A percentile compares a stretch with the other conserved stretches of the same genome.
Conservation (phyloP, 2,329 filamentous ascomycete genomes). For the Sclerotinia minor region DNA sequence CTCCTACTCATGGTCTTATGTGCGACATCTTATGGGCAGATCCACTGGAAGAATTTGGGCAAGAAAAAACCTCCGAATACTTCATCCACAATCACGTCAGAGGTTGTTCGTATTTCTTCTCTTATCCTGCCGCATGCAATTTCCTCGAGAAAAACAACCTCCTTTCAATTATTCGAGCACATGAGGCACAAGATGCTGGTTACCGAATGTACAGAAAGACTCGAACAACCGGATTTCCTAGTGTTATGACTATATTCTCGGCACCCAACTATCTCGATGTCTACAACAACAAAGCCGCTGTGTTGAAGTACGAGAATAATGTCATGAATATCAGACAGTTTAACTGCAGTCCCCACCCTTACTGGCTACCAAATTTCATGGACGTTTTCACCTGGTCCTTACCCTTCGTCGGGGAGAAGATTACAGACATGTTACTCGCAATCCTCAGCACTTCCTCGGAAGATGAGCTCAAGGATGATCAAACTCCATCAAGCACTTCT, state of each 20-base stretch:
- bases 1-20: constrained; percentile 96
- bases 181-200: constrained; percentile 97
- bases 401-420: constrained; percentile 97
- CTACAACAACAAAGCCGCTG: constrained; percentile 99
- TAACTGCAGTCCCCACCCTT: constrained; percentile 98
- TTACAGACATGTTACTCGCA: constrained; percentile 98
- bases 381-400: constrained; percentile 99
- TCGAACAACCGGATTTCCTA: constrained; percentile 94
- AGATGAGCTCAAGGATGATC: constrained; percentile 91
- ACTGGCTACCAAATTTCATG: constrained; percentile 99
- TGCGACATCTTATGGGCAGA: constrained; percentile 99
- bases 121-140: constrained; percentile 92
- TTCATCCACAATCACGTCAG: constrained; percentile 98
- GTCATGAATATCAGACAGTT: constrained; percentile 99
- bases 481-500: constrained; percentile 62
- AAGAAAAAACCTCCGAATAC: constrained; percentile 97
- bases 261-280: constrained; percentile 98
- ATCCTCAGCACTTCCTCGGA: constrained; percentile 99
- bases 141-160: constrained; percentile 99
- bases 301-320: constrained; percentile 99
- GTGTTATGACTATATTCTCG: constrained; percentile 99
- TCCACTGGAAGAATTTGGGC: constrained; percentile 95
- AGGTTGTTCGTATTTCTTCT: constrained; percentile 99
- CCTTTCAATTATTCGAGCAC: constrained; percentile 92
- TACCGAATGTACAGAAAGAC: constrained; percentile 99